phyloP scores from a whole-genome alignment of 805 yeast species.

The Metschnikowia peoriensis region DNA sequence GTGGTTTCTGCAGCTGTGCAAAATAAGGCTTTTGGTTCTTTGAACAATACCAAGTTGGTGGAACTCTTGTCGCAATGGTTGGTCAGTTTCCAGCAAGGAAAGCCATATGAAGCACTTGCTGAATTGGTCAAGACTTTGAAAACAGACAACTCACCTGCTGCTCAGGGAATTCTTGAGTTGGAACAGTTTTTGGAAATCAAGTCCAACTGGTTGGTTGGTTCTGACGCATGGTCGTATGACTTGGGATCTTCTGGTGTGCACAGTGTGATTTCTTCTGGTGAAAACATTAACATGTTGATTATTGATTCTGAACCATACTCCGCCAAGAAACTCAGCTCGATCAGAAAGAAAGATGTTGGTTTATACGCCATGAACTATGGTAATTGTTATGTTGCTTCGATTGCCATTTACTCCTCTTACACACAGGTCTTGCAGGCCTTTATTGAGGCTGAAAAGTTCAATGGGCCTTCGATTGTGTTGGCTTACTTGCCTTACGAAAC shows the following conservation, averaged over 20 bases:
- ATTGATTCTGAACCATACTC: constrained; percentile 80
- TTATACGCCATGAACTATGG: constrained; percentile 93
- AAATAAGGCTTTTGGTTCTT: constrained; percentile 42
- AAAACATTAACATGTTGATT: constrained; percentile 78
- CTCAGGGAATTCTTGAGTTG: constrained; percentile 46
- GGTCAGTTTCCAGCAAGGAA: constrained; percentile 43
- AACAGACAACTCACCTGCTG: constrained; percentile 39
- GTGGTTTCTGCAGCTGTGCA: constrained; percentile 48
- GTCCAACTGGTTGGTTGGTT: constrained; percentile 83
- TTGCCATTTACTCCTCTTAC: constrained; percentile 90
- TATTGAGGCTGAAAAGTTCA: constrained; percentile 81
- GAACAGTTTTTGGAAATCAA: constrained; percentile 46
- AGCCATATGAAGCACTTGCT: constrained; percentile 28
- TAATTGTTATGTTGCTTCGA: constrained; percentile 86
- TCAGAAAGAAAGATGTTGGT: constrained; percentile 88
- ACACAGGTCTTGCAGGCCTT: constrained; percentile 89
- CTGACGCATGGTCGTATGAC: constrained; percentile 95
- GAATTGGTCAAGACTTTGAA: constrained; percentile 39
- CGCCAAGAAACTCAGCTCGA: constrained; percentile 37
- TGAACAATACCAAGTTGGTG: constrained; percentile 47
- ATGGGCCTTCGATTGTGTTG: constrained; percentile 88
- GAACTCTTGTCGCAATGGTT: constrained; percentile 71
- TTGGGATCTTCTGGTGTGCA: constrained; percentile 91
- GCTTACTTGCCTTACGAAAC: constrained; percentile 80
- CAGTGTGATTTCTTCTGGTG: constrained; percentile 69